Evolutionary conservation across 2,329 filamentous ascomycete genomes (phyloP), one percentile per base, ranked within the genome.

Genomic region (Talaromyces piceae): DNA sequence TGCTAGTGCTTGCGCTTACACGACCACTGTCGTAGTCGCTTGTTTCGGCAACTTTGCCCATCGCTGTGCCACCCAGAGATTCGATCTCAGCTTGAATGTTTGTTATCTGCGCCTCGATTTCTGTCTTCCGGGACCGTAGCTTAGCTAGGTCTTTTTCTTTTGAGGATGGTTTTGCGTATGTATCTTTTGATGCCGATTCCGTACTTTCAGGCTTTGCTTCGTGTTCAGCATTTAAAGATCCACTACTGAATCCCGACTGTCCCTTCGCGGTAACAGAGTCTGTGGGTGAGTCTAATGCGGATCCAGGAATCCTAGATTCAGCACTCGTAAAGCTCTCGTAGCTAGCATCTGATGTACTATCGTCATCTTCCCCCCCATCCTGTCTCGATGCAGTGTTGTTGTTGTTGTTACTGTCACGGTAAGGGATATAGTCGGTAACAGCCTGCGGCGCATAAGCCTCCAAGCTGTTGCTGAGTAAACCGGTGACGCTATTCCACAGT

Each of bases 361-460:
- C 61, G 9, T 54, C 52, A 33, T 59, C 51, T 26, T 47, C 41
- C 47, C 45, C 22, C 26, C 37, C 33, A 37, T 31, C 41, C 18
- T 39, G 25, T 11, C 3, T 43, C 9, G 41, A 5, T 13, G 16
- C 30, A 13, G 30, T 33, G 13, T 20, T 43, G 16, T n/a, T 18
- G 12, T 27, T 11, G 22, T 44, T 28, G 26, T 20, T 23, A 20
- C 43, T 49, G 30, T 45, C 31, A 16, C 63, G 59, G 11, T 59
- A 58, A 3, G 68, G 66, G 70, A 83, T 61, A 64, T 75, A 70
- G 67, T 75, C 55, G 59, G 76, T 27, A 64, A 80, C 50, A 58
- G 70, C 64, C 71, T 77, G 69, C 64, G 78, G 69, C 67, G 80
- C 64, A 63, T 73, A 60, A 64, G 75, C 61, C 69, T 77, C 77